Percentiles rank a stretch among this genome's conserved stretches.
phyloP scores from a whole-genome alignment of 116 monocot species.

The Trichopus zeylanicus region DNA sequence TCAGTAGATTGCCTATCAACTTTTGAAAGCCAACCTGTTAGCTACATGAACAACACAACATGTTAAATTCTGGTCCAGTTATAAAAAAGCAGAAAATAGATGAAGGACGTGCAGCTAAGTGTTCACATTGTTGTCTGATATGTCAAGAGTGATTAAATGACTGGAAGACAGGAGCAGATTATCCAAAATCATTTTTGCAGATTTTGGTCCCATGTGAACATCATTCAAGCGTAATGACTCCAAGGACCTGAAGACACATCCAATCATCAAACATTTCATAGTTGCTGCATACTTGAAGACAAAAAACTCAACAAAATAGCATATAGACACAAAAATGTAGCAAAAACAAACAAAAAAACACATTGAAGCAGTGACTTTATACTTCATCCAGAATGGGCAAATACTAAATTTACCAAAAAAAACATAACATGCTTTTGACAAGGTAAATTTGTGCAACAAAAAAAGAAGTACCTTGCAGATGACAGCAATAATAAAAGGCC shows the following conservation, averaged over 20 bases:
- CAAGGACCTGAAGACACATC: slow-evolving; percentile 33
- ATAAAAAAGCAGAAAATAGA: slow-evolving; percentile 3
- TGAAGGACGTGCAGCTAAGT: neutral
- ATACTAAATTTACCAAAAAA: neutral
- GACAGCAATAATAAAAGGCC: slow-evolving; percentile 60
- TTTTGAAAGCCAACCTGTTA: slow-evolving; percentile 65
- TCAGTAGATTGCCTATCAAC: slow-evolving; percentile 19
- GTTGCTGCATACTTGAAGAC: neutral
- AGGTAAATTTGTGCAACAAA: neutral
- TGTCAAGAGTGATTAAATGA: slow-evolving; percentile 41
- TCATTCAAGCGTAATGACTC: slow-evolving; percentile 38
- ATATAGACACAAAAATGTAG: too few relatives aligned
- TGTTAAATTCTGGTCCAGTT: neutral
- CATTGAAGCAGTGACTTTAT: neutral
- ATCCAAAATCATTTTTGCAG: slow-evolving; percentile 45
- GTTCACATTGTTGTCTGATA: slow-evolving; percentile 65
- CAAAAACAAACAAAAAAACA: neutral
- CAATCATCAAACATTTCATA: neutral
- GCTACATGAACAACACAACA: slow-evolving; percentile 26
- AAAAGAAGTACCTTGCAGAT: slow-evolving; percentile 54
- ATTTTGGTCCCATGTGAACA: slow-evolving; percentile 26
- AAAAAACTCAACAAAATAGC: neutral
- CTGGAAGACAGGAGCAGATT: slow-evolving; percentile 36
- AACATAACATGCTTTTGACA: too few relatives aligned
- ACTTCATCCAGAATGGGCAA: neutral